These are phyloP conservation scores for Claviceps sp. DNA, from an alignment of 2,329 filamentous ascomycete species.

Conservation along the genomic window DNA sequence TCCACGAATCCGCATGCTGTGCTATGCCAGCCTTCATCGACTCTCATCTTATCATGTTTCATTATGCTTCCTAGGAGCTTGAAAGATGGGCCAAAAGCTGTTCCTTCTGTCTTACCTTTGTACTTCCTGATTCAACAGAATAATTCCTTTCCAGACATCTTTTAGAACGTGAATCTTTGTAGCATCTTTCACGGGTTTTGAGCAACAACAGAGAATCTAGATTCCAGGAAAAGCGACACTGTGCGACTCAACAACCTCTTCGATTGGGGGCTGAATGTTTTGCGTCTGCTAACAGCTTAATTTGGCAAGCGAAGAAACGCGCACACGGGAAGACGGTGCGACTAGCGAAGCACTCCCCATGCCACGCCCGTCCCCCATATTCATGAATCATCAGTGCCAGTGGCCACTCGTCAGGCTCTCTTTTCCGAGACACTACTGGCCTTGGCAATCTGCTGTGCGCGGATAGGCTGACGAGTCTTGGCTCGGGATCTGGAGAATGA, in stretches of 20 bases:
- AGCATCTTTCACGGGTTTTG: too few species aligned
- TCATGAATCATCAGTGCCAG: background rate
- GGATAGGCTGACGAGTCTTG: background rate
- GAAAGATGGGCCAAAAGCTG: too few species aligned
- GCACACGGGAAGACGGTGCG: background rate
- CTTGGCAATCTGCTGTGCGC: conserved; percentile 3
- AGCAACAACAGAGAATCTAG: too few species aligned
- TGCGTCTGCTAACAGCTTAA: background rate
- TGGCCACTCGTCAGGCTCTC: background rate
- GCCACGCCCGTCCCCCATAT: background rate
- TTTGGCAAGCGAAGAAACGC: background rate
- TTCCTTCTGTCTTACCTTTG: too few species aligned
- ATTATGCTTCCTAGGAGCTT: too few species aligned
- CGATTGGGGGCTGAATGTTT: background rate
- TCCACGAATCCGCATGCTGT: too few species aligned
- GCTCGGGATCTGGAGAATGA: too few species aligned
- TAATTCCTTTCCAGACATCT: too few species aligned
- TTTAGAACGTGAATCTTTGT: too few species aligned
- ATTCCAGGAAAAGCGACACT: background rate
- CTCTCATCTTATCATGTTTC: too few species aligned
- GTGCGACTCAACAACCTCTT: background rate
- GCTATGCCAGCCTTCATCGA: too few species aligned
- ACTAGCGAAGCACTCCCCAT: background rate
- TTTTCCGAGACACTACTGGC: background rate
- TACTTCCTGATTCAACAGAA: too few species aligned